These are phyloP conservation scores for Phyllosticta paracitricarpa DNA, from an alignment of 2,329 filamentous ascomycete species.

Conservation along the genomic window DNA sequence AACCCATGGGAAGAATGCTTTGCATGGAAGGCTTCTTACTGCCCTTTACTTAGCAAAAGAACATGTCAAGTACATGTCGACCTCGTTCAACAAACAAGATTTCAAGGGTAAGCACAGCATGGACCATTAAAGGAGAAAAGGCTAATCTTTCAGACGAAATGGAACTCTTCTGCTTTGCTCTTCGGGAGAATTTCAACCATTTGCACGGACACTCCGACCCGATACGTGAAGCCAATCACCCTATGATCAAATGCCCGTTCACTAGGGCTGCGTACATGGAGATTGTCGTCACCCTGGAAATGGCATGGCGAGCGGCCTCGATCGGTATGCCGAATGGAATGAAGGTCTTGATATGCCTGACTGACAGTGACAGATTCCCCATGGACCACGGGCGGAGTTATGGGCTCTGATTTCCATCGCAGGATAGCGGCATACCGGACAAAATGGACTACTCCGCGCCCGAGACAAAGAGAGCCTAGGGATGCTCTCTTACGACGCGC, in stretches of 20 bases:
- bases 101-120: neutral
- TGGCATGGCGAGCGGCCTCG: neutral
- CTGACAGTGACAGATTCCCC: neutral
- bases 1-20: constrained; percentile 16
- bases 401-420: too few species aligned
- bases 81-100: neutral
- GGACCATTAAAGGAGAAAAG: too few species aligned
- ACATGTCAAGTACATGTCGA: constrained; percentile 10
- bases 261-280: constrained; percentile 28
- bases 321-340: neutral
- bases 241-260: constrained; percentile 20
- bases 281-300: constrained; percentile 15
- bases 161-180: constrained; percentile 15
- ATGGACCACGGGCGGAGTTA: neutral
- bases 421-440: too few species aligned
- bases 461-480: too few species aligned
- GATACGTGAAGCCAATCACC: too few species aligned
- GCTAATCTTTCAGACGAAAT: constrained; percentile 12
- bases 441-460: too few species aligned
- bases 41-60: constrained; percentile 22
- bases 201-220: constrained; percentile 12
- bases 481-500: too few species aligned
- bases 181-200: constrained; percentile 11
- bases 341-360: neutral
- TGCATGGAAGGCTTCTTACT: constrained; percentile 23